phyloP scores from a whole-genome alignment of 257 asterid genomes.

The Gardenia jasminoides region DNA sequence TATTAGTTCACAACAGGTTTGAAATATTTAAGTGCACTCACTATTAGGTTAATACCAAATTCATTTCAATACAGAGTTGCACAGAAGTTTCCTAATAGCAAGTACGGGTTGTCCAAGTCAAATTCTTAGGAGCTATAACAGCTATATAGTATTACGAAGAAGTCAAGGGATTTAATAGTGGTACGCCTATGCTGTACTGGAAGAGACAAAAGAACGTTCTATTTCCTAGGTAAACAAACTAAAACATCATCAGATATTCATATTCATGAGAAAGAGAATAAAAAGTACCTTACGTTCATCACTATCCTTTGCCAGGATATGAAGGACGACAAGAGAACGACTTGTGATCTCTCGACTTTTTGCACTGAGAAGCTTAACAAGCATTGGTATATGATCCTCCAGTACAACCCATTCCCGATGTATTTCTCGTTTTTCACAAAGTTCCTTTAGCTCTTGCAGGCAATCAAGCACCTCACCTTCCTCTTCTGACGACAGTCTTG shows the following conservation, averaged over 20 bases:
- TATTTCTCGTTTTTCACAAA: constrained; percentile 56
- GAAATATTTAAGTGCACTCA: neutral
- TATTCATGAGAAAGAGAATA: neutral
- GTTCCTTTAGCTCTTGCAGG: constrained; percentile 44
- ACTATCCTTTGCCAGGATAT: constrained; percentile 51
- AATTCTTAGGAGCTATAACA: neutral
- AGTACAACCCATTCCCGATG: constrained; percentile 61
- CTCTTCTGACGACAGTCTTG: constrained; percentile 32
- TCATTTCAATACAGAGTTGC: neutral
- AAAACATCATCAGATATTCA: neutral
- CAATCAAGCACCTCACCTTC: constrained; percentile 45
- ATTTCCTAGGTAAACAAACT: neutral
- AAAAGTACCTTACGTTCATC: constrained; percentile 55
- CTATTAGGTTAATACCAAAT: neutral
- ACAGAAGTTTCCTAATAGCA: neutral
- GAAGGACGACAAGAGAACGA: constrained; percentile 47
- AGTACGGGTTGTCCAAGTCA: neutral
- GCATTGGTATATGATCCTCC: constrained; percentile 57
- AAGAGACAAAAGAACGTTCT: neutral
- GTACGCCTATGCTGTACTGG: neutral
- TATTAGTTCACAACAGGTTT: neutral
- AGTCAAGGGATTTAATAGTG: neutral
- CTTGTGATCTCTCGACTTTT: constrained; percentile 52
- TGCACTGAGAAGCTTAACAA: constrained; percentile 40
- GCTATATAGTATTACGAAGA: neutral